These are phyloP conservation scores for Paramecium pentaurelia DNA, from an alignment of 73 alveolate genomes.

Conservation along the genomic window DNA sequence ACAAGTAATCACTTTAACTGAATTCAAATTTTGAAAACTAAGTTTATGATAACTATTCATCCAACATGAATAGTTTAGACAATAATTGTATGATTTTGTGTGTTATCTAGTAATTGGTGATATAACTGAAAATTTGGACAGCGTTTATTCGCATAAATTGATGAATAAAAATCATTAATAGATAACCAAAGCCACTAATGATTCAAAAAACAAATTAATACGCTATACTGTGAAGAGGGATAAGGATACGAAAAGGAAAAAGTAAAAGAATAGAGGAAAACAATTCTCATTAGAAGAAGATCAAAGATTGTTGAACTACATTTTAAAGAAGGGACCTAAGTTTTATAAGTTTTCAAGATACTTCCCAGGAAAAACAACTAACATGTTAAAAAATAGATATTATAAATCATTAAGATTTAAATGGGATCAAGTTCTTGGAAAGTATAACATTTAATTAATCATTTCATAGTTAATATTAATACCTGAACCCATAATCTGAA, in stretches of 20 bases:
- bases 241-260: background rate
- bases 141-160: constrained; percentile 20
- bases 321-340: background rate
- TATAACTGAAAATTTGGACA: constrained; percentile 14
- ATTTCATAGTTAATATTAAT: background rate
- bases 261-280: background rate
- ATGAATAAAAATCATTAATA: background rate
- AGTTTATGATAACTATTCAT: background rate
- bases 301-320: background rate
- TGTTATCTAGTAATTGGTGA: background rate
- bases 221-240: background rate
- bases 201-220: background rate
- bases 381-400: constrained; percentile 1
- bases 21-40: background rate
- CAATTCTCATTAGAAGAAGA: background rate
- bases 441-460: background rate
- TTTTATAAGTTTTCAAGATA: background rate
- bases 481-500: background rate
- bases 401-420: background rate
- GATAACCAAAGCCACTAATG: background rate
- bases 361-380: background rate
- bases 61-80: background rate
- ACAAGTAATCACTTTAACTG: background rate
- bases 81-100: background rate
- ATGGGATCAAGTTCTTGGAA: background rate